These are phyloP conservation scores for Solanum chmielewskii DNA, from an alignment of 257 asterid genomes.

Conservation along the genomic window DNA sequence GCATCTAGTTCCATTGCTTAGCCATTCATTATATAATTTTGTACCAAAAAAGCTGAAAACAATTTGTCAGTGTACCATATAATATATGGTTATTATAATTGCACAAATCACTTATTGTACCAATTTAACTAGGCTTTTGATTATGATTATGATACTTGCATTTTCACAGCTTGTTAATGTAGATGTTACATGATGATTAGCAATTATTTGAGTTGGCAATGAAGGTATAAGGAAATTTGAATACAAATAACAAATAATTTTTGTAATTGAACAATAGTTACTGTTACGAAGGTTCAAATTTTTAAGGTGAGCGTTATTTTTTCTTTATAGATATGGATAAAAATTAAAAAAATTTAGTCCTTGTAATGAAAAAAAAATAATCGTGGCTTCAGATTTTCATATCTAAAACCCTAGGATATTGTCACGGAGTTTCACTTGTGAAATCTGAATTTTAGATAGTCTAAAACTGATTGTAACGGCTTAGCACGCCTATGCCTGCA, in stretches of 20 bases:
- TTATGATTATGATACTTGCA: neutral
- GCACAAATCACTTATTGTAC: neutral
- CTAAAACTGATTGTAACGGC: neutral
- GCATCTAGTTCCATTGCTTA: neutral
- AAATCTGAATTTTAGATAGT: neutral
- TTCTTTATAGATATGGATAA: neutral
- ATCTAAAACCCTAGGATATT: neutral
- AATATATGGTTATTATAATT: neutral
- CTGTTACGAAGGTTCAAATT: neutral
- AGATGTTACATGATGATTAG: neutral
- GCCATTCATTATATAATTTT: neutral
- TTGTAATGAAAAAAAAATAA: neutral
- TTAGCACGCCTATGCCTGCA: too few species aligned
- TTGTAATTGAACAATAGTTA: neutral
- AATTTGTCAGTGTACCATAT: neutral
- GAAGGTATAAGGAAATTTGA: neutral
- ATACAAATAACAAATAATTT: neutral
- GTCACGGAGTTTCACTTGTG: neutral
- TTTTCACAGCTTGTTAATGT: neutral
- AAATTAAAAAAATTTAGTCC: neutral
- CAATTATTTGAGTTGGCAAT: neutral
- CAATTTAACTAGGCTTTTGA: neutral
- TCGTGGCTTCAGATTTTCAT: accelerated
- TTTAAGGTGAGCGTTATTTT: neutral
- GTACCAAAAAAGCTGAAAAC: neutral